These are phyloP conservation scores for Phytomonas francai DNA, from an alignment of 208 protist genomes.

Conservation along the genomic window DNA sequence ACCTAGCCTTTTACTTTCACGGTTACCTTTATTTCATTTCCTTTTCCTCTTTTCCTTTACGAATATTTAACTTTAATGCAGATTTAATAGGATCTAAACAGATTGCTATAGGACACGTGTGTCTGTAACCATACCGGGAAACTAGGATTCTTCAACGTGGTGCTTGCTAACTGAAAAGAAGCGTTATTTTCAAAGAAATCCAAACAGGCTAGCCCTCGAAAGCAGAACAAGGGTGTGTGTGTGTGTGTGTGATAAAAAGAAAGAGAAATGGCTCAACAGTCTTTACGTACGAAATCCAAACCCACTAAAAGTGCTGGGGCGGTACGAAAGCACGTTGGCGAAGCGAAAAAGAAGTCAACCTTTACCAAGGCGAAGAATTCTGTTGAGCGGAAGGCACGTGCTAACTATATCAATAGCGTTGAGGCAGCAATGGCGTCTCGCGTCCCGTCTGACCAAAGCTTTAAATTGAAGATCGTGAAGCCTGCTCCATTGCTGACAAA, in stretches of 20 bases:
- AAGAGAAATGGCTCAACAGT: constrained; percentile 68
- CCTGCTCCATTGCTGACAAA: constrained; percentile 23
- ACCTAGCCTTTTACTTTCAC: neutral
- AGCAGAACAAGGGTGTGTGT: no score
- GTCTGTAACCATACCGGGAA: no score
- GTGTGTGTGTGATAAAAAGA: neutral
- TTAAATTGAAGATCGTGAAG: constrained; percentile 76
- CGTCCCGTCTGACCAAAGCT: constrained; percentile 82
- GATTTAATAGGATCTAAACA: no score
- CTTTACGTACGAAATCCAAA: constrained; percentile 52
- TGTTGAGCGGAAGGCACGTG: constrained; percentile 46
- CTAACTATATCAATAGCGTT: constrained; percentile 75
- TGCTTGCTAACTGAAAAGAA: neutral
- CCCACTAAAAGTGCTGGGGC: constrained; percentile 68
- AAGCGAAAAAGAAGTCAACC: constrained; percentile 72
- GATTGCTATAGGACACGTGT: no score
- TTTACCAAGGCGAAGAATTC: constrained; percentile 56
- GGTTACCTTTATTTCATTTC: neutral
- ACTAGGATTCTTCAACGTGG: neutral
- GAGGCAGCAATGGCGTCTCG: constrained; percentile 83
- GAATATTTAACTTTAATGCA: no score
- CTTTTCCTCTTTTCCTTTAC: neutral
- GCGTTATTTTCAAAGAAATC: neutral
- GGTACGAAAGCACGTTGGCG: constrained; percentile 77
- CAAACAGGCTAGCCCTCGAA: neutral